phyloP scores from a whole-genome alignment of 306 rosid genomes.

The Malus sylvestris region DNA sequence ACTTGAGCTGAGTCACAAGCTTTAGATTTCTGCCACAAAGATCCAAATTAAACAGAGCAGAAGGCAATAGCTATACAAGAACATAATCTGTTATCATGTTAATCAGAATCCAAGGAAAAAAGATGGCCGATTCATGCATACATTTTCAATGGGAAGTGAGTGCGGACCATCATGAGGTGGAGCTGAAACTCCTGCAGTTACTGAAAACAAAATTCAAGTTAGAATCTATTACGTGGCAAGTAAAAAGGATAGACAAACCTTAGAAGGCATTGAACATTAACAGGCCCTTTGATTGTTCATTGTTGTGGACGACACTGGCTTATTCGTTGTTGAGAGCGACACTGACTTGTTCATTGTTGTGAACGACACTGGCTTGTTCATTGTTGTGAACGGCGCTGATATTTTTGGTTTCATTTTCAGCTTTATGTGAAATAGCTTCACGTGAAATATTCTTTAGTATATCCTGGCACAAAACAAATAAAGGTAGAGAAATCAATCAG shows the following conservation, averaged over 20 bases:
- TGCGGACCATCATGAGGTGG: constrained; percentile 36
- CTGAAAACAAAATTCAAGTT: constrained; percentile 8
- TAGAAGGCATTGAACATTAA: constrained; percentile 8
- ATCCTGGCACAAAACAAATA: constrained; percentile 49
- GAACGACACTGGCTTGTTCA: constrained; percentile 12
- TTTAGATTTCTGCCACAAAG: constrained; percentile 50
- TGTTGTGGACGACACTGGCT: not conserved
- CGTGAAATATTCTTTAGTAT: constrained; percentile 34
- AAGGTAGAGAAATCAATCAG: constrained; percentile 15
- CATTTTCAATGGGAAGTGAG: constrained; percentile 38
- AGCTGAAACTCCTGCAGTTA: constrained; percentile 32
- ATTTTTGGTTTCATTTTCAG: constrained; percentile 33
- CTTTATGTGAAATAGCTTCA: constrained; percentile 23
- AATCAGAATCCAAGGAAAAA: constrained; percentile 13
- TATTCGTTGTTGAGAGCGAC: not conserved
- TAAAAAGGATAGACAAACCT: constrained; percentile 7
- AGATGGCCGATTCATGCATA: constrained; percentile 29
- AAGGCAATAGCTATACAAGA: not conserved
- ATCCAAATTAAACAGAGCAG: constrained; percentile 20
- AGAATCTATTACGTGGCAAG: not conserved
- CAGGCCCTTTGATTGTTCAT: constrained; percentile 36
- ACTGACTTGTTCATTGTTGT: constrained; percentile 15
- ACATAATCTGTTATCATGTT: constrained; percentile 1
- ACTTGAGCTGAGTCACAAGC: constrained; percentile 22
- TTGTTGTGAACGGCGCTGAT: constrained; percentile 10